phyloP scores from a whole-genome alignment of 352 stramenopile species.

The Phytophthora quininea region DNA sequence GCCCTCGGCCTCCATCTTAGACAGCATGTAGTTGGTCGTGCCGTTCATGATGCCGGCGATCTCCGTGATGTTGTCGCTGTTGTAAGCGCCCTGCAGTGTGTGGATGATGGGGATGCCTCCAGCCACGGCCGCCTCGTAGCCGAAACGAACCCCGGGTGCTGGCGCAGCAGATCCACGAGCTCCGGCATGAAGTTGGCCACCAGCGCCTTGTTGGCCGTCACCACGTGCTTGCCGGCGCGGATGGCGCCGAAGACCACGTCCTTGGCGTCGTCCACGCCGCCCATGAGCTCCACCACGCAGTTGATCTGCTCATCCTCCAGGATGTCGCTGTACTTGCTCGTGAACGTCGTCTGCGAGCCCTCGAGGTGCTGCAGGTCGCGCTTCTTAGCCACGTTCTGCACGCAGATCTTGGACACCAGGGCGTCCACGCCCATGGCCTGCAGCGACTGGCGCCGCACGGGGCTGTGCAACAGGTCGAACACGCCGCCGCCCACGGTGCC shows the following conservation, averaged over 20 bases:
- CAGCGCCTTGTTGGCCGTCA: constrained; percentile 98
- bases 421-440: constrained; percentile 69
- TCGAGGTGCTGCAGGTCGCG: constrained; percentile 70
- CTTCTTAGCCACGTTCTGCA: constrained; percentile 79
- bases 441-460: constrained; percentile 57
- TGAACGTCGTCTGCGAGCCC: constrained; percentile 56
- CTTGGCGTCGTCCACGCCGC: constrained; percentile 94
- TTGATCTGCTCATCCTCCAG: constrained; percentile 94
- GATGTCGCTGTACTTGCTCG: constrained; percentile 82
- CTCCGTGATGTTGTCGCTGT: constrained; percentile 92
- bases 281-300: constrained; percentile 97
- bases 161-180: constrained; percentile 83
- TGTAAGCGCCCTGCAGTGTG: constrained; percentile 93
- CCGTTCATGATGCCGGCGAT: constrained; percentile 97
- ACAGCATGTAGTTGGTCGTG: constrained; percentile 98
- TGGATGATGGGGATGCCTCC: constrained; percentile 98
- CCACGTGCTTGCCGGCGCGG: constrained; percentile 92
- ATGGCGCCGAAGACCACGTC: constrained; percentile 93
- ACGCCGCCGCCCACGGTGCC: constrained; percentile 89
- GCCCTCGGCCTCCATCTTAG: constrained; percentile 95
- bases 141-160: constrained; percentile 89
- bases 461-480: constrained; percentile 85
- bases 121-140: constrained; percentile 95
- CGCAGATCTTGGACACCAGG: constrained; percentile 89
- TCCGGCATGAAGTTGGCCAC: constrained; percentile 94